These are phyloP conservation scores for Boletus rubescentipes DNA, from an alignment of 768 basidiomycete genomes.

Conservation along the genomic window DNA sequence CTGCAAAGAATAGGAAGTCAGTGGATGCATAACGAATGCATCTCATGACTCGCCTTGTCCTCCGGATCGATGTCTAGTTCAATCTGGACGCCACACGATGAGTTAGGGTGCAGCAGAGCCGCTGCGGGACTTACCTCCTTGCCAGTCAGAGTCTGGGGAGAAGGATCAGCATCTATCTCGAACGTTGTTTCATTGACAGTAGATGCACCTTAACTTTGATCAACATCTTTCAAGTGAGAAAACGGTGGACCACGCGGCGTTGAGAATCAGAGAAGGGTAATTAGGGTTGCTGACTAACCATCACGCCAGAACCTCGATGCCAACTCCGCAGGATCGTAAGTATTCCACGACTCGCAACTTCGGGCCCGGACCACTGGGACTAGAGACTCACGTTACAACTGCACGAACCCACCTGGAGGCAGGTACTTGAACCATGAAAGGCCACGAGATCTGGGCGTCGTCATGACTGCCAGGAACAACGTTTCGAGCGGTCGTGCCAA, in stretches of 20 bases:
- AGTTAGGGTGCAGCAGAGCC: background rate
- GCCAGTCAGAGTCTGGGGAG: conserved; percentile 62
- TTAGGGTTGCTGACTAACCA: conserved; percentile 5
- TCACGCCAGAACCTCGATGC: no score
- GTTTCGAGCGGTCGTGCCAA: no score
- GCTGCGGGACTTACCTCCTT: conserved; percentile 70
- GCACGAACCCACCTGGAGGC: no score
- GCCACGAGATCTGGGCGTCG: background rate
- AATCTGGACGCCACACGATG: conserved; percentile 50
- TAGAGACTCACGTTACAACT: no score
- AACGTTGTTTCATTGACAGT: background rate
- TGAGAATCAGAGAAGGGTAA: background rate
- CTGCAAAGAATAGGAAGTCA: conserved; percentile 40
- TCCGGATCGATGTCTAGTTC: conserved; percentile 93
- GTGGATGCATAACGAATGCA: background rate
- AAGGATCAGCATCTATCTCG: background rate
- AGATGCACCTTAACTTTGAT: conserved; percentile 27
- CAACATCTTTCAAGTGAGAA: conserved; percentile 19
- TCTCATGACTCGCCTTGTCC: conserved; percentile 60
- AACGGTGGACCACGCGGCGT: background rate
- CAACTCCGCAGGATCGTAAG: no score
- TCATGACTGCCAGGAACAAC: background rate
- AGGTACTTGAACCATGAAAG: background rate
- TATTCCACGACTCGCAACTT: no score
- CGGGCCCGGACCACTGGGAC: no score